Conservation (phyloP, 1,284 basidiomycete genomes). For the Trametes hirsuta region DNA sequence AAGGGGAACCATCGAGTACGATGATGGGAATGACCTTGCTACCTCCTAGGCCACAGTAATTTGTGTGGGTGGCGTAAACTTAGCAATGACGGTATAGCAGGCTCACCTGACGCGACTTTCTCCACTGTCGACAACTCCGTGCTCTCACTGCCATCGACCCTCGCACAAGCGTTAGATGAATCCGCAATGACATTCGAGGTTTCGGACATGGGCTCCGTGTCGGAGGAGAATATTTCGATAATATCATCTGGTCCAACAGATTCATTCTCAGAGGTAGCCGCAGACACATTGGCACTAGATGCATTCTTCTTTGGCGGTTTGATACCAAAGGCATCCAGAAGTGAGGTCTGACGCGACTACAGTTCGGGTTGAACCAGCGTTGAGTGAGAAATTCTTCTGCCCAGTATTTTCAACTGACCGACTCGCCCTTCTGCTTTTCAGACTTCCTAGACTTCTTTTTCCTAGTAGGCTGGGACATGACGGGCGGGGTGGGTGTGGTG, state of each 20-base stretch:
- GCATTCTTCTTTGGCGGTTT: slow-evolving; percentile 16
- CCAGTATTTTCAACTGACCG: slow-evolving; percentile 11
- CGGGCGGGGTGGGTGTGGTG: background rate
- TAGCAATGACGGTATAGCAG: background rate
- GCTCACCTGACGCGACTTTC: background rate
- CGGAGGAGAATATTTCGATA: slow-evolving; percentile 21
- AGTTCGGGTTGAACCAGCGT: background rate
- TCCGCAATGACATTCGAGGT: background rate
- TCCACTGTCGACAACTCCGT: background rate
- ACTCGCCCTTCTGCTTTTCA: slow-evolving; percentile 20
- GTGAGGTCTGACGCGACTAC: slow-evolving; percentile 28
- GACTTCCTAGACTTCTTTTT: slow-evolving; percentile 9
- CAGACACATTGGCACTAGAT: slow-evolving; percentile 3
- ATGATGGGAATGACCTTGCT: slow-evolving; percentile 32
- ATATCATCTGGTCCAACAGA: slow-evolving; percentile 7
- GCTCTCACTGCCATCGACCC: slow-evolving; percentile 1
- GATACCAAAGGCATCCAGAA: slow-evolving; percentile 24
- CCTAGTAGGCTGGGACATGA: slow-evolving; percentile 15
- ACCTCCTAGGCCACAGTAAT: background rate
- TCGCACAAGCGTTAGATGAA: slow-evolving; percentile 16
- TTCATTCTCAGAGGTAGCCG: slow-evolving; percentile 14
- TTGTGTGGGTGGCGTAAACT: background rate
- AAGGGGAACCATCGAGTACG: slow-evolving; percentile 16
- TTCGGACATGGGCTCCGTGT: slow-evolving; percentile 17
- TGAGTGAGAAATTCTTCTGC: background rate